Evolutionary conservation across 1,284 basidiomycete species (phyloP), one percentile per base, ranked within the genome.

Genomic region (Leccinum glutinopallens): DNA sequence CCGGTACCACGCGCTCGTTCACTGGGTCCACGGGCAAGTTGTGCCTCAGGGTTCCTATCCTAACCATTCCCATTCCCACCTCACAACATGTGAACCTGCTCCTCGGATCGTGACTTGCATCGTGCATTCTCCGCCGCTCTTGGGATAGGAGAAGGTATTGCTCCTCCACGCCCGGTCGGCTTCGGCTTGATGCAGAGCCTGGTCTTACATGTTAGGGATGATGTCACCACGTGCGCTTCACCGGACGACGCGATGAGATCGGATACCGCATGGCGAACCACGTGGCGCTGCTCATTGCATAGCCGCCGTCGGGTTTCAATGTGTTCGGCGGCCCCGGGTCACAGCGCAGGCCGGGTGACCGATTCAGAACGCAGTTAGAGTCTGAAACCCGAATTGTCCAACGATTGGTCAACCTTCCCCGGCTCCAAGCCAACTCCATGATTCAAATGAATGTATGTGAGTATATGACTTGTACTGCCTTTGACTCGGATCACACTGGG

Each of bases 201-300:
- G 53, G 25, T 60, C 58, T 70, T 69, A 63, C 67, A 61, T 10
- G 46, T 7, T 43, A 17, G 4, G 12, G 22, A 61, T 71, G 60
- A 67, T 71, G 32, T 54, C 56, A 58, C 59, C 60, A 19, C 53
- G n/a, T 49, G 37, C 10, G 32, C 35, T 15, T 29, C 35, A 54
- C 61, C 68, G 64, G 59, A 60, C 29, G 65, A 49, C 19, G 19
- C 46, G 46, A 19, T 49, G 46, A 49, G 12, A 49, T 49, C 46
- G 46, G 46, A 49, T 49, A 12, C 19, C 19, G 46, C 19, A 49
- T 49, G 19, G 43, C 10, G 43, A 5, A 46, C 43, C 46, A 49
- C 12, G 12, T 37, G 35, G 46, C 8, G 46, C 6, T 22, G 46
- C 46, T 49, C 46, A 19, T 19, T 49, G 46, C 19, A 19, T 12